A percentile compares a stretch with the other conserved stretches of the same genome.
Evolutionary conservation across 139 green algal species (phyloP).

Genomic region (Chlamydomonas sp.): DNA sequence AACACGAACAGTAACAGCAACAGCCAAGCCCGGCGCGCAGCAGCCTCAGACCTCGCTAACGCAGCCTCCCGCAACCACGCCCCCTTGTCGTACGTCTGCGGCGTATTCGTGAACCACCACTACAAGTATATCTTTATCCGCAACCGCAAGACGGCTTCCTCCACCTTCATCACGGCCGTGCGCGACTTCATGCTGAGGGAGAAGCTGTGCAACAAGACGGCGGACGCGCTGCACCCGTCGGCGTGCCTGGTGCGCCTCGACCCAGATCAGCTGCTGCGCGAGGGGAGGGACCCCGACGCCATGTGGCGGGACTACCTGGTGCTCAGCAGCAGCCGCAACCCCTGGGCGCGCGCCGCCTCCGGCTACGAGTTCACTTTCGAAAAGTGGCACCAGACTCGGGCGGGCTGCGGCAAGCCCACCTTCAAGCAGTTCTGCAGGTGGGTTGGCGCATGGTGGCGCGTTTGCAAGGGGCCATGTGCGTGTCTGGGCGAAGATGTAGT

Average conservation of each 20-base stretch:
- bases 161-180: slow-evolving; percentile 23
- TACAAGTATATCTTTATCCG: slow-evolving; percentile 42
- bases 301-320: slow-evolving; percentile 22
- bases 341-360: slow-evolving; percentile 20
- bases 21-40: neutral
- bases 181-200: slow-evolving; percentile 17
- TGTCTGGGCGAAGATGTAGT: neutral
- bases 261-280: neutral
- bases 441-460: neutral
- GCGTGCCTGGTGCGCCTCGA: slow-evolving; percentile 18
- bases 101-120: slow-evolving; percentile 1
- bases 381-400: slow-evolving; percentile 5
- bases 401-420: slow-evolving; percentile 3
- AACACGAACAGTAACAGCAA: neutral
- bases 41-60: neutral
- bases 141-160: slow-evolving; percentile 39
- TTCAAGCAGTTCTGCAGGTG: slow-evolving; percentile 29
- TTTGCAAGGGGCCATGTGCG: neutral
- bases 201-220: neutral
- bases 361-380: slow-evolving; percentile 32
- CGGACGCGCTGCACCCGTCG: neutral
- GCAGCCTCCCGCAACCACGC: neutral
- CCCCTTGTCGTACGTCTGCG: slow-evolving; percentile 32
- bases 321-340: slow-evolving; percentile 22
- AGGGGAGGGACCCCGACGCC: neutral